phyloP scores from a whole-genome alignment of 768 basidiomycete species.

The Boletus insuetus region DNA sequence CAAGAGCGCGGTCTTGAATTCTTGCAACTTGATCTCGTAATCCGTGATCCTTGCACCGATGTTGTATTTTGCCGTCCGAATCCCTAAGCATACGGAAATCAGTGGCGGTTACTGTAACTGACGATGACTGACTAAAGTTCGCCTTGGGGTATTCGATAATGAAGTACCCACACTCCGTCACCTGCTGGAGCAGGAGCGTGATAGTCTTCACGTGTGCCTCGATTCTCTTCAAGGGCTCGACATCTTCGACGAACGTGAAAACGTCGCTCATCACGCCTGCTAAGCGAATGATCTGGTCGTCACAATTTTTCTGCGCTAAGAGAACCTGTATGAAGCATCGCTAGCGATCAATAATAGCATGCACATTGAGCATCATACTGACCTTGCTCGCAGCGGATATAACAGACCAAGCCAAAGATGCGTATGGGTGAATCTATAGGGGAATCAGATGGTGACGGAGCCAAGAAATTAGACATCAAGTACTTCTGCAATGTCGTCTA shows the following conservation, averaged over 20 bases:
- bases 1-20: neutral
- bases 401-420: neutral
- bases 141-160: neutral
- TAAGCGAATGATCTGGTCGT: neutral
- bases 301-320: neutral
- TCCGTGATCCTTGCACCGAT: neutral
- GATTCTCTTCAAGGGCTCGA: neutral
- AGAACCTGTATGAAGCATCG: neutral
- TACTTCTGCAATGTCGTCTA: neutral
- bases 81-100: neutral
- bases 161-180: slow-evolving; percentile 1
- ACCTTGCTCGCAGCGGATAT: neutral
- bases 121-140: neutral
- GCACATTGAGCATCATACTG: no score
- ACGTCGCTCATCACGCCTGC: neutral
- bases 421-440: neutral
- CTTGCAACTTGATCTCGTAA: neutral
- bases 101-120: neutral
- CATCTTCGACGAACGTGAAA: neutral
- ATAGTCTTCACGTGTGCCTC: neutral
- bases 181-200: neutral
- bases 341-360: neutral
- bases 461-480: neutral
- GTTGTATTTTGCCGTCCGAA: neutral
- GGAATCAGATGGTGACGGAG: neutral